A percentile compares a stretch with the other conserved stretches of the same genome.
phyloP scores from a whole-genome alignment of 1,284 basidiomycete genomes.

The Tilletiopsis washingtonensis region DNA sequence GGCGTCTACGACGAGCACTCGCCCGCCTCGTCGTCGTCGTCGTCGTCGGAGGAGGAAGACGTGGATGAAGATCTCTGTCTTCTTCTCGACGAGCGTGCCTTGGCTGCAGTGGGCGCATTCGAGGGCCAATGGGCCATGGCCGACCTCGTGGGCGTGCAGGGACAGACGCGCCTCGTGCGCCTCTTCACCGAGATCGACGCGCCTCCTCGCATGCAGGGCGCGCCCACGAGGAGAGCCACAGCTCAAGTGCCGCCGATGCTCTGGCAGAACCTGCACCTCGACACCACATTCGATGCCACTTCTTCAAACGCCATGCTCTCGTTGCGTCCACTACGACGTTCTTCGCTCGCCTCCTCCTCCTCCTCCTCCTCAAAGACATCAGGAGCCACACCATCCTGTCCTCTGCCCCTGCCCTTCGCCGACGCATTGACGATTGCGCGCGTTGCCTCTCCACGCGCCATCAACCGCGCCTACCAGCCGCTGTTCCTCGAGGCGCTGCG shows the following conservation, averaged over 20 bases:
- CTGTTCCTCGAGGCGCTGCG: constrained; percentile 65
- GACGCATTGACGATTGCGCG: constrained; percentile 64
- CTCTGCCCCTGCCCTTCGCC: constrained; percentile 38
- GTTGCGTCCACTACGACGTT: too few species aligned
- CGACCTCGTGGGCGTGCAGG: constrained; percentile 7
- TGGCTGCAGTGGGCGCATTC: constrained; percentile 67
- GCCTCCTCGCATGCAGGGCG: too few species aligned
- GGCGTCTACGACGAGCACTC: too few species aligned
- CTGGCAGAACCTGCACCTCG: constrained; percentile 26
- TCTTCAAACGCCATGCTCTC: too few species aligned
- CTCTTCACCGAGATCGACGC: too few species aligned
- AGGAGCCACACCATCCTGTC: constrained; percentile 5
- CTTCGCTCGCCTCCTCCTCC: neutral
- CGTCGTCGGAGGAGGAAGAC: constrained; percentile 9
- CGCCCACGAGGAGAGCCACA: too few species aligned
- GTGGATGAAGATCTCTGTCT: constrained; percentile 35
- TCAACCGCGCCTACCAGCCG: constrained; percentile 65
- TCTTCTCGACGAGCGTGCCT: constrained; percentile 50
- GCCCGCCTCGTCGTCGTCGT: too few species aligned
- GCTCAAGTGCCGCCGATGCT: constrained; percentile 30
- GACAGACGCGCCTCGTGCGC: constrained; percentile 22
- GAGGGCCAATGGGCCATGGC: constrained; percentile 76
- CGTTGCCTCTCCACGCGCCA: constrained; percentile 70
- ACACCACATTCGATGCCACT: constrained; percentile 11
- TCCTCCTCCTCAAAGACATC: neutral